Base-by-base conservation (phyloP, 2,329 filamentous ascomycete species). In the Apiospora rasikravindrae region DNA sequence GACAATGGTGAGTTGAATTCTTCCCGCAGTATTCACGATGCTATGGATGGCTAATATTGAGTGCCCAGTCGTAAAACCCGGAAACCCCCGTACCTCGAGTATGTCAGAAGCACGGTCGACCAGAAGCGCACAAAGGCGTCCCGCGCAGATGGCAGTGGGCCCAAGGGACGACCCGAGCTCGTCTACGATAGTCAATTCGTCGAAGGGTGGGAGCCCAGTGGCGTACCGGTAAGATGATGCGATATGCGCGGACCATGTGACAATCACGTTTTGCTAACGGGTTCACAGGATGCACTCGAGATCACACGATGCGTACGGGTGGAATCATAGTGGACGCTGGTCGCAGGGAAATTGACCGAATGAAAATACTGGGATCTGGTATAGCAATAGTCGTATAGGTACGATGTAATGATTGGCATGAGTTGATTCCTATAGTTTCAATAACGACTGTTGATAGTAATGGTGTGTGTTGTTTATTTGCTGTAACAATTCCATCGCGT, bases 1-100 rank as follows among this genome's bases (percentile, higher is more conserved):
- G 92, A 94, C 78, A 94, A 94, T 77, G 84, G 80, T 79, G 71
- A 73, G 77, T 22, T 42, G 24, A 26, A n/a, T n/a, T n/a, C n/a
- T n/a, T n/a, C n/a, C n/a, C n/a, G n/a, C n/a, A n/a, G n/a, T n/a
- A n/a, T n/a, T n/a, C n/a, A n/a, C n/a, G n/a, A n/a, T 19, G 4
- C n/a, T 26, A n/a, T 24, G 49, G 45, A 64, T n/a, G 19, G n/a
- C 57, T 64, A n/a, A 64, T 14, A 8, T 22, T 7, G 14, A 13
- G 10, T 6, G 22, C 4, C 1, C 33, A 81, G 88, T 93, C 70
- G 89, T 94, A 77, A 89, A 89, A 77, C 92, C 92, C 1, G 92
- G 92, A 0, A 93, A 93, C 75, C 92, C 92, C 88, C 88, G 1
- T 94, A 94, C 77, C 81, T 93, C 67, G 88, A 91, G 76, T 95